Base-by-base conservation (phyloP, 1,284 basidiomycete genomes). In the Rhodotorula mucilaginosa region DNA sequence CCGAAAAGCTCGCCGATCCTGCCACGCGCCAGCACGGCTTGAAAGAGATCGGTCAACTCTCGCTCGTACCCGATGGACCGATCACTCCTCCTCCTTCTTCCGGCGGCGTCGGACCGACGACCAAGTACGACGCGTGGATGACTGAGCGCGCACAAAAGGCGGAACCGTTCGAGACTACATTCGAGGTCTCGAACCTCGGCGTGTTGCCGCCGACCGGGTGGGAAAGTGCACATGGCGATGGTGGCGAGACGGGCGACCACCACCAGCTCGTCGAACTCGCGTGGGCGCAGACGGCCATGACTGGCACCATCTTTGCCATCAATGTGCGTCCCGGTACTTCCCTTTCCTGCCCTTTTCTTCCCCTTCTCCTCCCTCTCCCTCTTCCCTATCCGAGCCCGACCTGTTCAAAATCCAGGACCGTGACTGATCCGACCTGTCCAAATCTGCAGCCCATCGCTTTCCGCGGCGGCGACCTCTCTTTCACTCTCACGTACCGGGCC, bases 171-270 rank as follows among this genome's bases (percentile, higher is more conserved):
- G 51, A 51, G 44, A 57, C 61, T 5, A 61, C 58, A 29, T 66
- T 75, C 64, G 66, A 74, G 48, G 48, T 68, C 44, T 51, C 60
- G 8, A 70, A 70, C 44, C 34, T 72, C 3, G 70, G 70, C 10
- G 60, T 68, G 6, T 34, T 69, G 46, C 63, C 63, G 4, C 26
- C 23, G 31, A 54, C 56, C 2, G 61, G 67, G 15, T 57, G 52
- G 66, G 71, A 66, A 29, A 31, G 7, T n/a, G 54, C 39, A 44
- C 1, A 44, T 44, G 39, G 39, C 39, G 39, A 39, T 6, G 39
- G 10, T 5, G 39, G 39, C 5, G 10, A 39, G 39, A 6, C 39
- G 39, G 39, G 39, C 10, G 69, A 67, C 5, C 56, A 67, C 5
- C 56, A 54, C 5, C 63, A 51, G 34, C 39, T 72, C 16, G 48